These are phyloP conservation scores for Reticulomyxa filosa DNA, from an alignment of 78 protist species.

Conservation along the genomic window DNA sequence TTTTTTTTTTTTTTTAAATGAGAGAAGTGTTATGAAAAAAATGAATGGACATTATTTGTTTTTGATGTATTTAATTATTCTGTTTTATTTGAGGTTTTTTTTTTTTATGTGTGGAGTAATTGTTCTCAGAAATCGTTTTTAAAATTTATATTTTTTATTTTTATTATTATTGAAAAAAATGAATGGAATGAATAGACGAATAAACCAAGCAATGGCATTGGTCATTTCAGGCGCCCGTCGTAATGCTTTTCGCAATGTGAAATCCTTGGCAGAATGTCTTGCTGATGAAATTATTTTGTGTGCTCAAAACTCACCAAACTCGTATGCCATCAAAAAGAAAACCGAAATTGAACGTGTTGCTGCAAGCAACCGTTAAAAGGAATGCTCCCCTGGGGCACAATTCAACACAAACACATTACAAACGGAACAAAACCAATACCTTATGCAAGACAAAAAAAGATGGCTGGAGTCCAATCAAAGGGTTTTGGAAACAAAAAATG, in stretches of 20 bases:
- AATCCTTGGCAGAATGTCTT: conserved; percentile 70
- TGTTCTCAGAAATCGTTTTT: not conserved
- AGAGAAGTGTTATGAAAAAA: too few relatives aligned
- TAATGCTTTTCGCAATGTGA: conserved; percentile 94
- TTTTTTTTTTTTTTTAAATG: not conserved
- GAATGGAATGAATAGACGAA: not conserved
- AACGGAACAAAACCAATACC: too few relatives aligned
- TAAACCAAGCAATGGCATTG: conserved; percentile 6
- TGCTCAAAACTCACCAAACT: conserved; percentile 41
- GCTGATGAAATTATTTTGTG: conserved; percentile 97
- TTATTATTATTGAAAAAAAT: not conserved
- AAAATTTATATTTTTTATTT: not conserved
- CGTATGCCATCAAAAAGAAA: conserved; percentile 81
- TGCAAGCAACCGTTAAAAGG: conserved; percentile 56
- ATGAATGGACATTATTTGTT: too few relatives aligned
- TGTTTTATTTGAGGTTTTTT: too few relatives aligned
- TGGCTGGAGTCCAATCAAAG: too few relatives aligned
- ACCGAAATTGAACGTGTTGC: conserved; percentile 75
- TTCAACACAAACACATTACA: too few relatives aligned
- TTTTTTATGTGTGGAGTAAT: too few relatives aligned
- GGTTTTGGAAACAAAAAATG: too few relatives aligned
- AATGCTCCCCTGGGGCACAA: too few relatives aligned
- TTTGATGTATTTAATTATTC: too few relatives aligned
- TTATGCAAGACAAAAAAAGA: too few relatives aligned
- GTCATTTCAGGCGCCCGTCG: conserved; percentile 51